A percentile compares a stretch with the other conserved stretches of the same genome.
These are phyloP conservation scores for Lecanicillium sp. DNA, from an alignment of 2,329 filamentous ascomycete genomes.

Conservation along the genomic window DNA sequence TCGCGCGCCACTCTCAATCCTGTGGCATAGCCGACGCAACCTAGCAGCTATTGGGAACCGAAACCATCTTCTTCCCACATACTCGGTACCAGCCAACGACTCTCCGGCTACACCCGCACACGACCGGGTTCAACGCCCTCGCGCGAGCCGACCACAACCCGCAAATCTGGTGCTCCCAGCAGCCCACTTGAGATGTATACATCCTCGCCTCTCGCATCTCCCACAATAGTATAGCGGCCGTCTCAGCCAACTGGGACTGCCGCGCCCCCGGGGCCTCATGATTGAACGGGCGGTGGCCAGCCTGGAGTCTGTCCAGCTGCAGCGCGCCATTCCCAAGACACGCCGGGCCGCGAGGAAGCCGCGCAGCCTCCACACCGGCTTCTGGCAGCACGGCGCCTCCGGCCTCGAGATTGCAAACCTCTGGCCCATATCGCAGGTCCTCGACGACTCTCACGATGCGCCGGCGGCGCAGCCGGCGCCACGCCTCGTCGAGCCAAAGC, in stretches of 20 bases:
- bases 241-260: not conserved
- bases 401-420: conserved; percentile 41
- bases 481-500: conserved; percentile 19
- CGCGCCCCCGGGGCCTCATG: conserved; percentile 33
- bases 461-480: conserved; percentile 10
- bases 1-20: not conserved
- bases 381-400: conserved; percentile 50
- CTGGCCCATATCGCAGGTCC: conserved; percentile 27
- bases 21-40: not conserved
- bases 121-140: not conserved
- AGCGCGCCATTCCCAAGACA: conserved; percentile 41
- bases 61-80: not conserved
- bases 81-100: no score
- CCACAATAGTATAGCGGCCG: not conserved
- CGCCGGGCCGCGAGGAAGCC: conserved; percentile 32
- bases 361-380: conserved; percentile 42
- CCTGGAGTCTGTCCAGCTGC: conserved; percentile 51
- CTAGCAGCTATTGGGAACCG: not conserved
- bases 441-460: conserved; percentile 19
- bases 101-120: not conserved
- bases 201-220: not conserved
- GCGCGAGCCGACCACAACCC: not conserved
- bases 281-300: conserved; percentile 52
- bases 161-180: no score
- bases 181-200: not conserved